Evolutionary conservation across 768 basidiomycete species (phyloP), one percentile per base, ranked within the genome.

Genomic region (Mycena galericulata): DNA sequence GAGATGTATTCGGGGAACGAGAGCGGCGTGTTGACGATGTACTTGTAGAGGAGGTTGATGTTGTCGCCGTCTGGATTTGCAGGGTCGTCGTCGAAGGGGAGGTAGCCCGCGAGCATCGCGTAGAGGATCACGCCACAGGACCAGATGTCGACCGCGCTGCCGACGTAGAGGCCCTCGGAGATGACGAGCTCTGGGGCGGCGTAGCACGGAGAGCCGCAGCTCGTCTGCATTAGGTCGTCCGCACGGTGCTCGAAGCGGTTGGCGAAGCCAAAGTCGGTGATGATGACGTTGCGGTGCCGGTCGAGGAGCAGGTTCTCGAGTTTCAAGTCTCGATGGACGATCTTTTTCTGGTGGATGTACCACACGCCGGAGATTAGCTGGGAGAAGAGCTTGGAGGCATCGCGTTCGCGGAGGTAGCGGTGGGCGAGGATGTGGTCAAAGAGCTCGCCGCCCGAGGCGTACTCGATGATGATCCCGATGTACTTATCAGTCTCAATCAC

Each of bases 401-500:
- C 96, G 71, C 89, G 89, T 79, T 99, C 98, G 72, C 93, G 92
- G 73, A 99, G 90, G 79, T 97, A 98, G 45, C 96, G 93, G 78
- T 98, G 98, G 22, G 97, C 97, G 57, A 99, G 89, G 77, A 99
- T 99, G 80, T 98, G 95, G 81, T 99, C 98, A 80, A 99, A 99
- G 24, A 99, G 90, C 78, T 99, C 98, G 62, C 98, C 98, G 59
- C 98, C 98, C 1, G 95, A 96, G 38, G 98, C 98, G 75, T 97
- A 99, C 79, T 99, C 98, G 69, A 99, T 89, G 73, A 99, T 97
- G 77, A 99, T 99, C 40, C 98, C 98, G 74, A 99, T 99, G 82
- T 99, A 99, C 80, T 98, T 98, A 85, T 99, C 98, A 1, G 98
- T 99, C 79, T 99, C 97, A 72, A 99, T 98, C 24, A 99, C 97